A percentile compares a stretch with the other conserved stretches of the same genome.
Conservation (phyloP, 225 moss, liverwort and hornwort genomes). For the Bryum argenteum region DNA sequence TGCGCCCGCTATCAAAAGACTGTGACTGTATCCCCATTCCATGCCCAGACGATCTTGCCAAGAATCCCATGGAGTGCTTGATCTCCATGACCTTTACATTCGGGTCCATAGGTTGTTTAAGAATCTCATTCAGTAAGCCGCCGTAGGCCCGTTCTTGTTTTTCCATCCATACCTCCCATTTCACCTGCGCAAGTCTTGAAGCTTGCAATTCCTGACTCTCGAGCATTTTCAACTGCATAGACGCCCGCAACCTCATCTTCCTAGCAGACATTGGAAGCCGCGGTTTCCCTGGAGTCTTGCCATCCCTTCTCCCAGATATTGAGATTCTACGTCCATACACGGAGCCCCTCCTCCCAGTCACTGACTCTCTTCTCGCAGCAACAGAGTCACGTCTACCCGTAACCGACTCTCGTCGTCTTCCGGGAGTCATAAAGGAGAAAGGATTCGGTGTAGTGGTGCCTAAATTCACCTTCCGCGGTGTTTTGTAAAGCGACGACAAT, state of each 20-base stretch:
- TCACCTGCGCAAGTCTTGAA: constrained; percentile 59
- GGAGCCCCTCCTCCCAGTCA: constrained; percentile 28
- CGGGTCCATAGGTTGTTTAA: constrained; percentile 44
- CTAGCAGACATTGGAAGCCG: constrained; percentile 60
- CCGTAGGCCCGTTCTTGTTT: constrained; percentile 69
- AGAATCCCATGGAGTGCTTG: constrained; percentile 32
- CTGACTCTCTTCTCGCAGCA: constrained; percentile 31
- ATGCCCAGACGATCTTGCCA: constrained; percentile 35
- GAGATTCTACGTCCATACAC: constrained; percentile 30
- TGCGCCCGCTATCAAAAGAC: constrained; percentile 33
- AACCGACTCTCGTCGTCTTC: constrained; percentile 27
- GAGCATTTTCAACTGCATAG: constrained; percentile 53
- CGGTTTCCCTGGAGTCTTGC: constrained; percentile 31
- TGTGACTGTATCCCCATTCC: constrained; percentile 34
- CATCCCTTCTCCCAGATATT: constrained; percentile 27
- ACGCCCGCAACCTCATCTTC: constrained; percentile 63
- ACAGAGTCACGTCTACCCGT: constrained; percentile 28
- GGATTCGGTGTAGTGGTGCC: constrained; percentile 36
- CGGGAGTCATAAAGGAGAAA: constrained; percentile 53
- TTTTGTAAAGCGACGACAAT: constrained; percentile 43
- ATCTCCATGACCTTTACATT: constrained; percentile 47
- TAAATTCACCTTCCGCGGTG: constrained; percentile 35
- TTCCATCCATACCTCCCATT: constrained; percentile 62
- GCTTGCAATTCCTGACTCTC: constrained; percentile 76
- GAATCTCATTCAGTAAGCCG: constrained; percentile 61